Conservation (phyloP, 2,329 filamentous ascomycete genomes). For the Helminthosporium solani region DNA sequence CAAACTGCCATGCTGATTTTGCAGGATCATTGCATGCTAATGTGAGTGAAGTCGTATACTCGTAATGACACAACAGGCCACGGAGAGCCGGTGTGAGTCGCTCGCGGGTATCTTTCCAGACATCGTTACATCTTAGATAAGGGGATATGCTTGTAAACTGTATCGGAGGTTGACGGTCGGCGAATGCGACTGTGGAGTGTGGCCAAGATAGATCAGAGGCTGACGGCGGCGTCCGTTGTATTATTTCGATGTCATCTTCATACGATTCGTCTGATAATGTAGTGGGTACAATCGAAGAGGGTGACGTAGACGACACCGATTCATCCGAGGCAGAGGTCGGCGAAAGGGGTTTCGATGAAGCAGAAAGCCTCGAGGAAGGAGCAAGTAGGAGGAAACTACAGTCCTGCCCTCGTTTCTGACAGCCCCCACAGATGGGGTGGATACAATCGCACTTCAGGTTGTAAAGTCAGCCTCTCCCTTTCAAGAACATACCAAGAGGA, state of each 20-base stretch:
- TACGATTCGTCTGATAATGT: neutral
- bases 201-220: constrained; percentile 5
- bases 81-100: constrained; percentile 24
- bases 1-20: constrained; percentile 34
- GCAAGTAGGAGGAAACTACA: constrained; percentile 38
- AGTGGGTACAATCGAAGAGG: neutral
- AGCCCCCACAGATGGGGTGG: constrained; percentile 36
- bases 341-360: constrained; percentile 9
- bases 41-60: constrained; percentile 35
- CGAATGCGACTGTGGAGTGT: constrained; percentile 1
- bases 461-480: constrained; percentile 13
- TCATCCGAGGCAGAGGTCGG: constrained; percentile 4
- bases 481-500: neutral
- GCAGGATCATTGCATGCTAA: constrained; percentile 31
- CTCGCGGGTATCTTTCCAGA: constrained; percentile 30
- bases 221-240: neutral
- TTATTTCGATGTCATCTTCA: neutral
- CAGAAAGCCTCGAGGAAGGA: constrained; percentile 33
- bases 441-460: constrained; percentile 32
- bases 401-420: constrained; percentile 31
- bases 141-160: constrained; percentile 18
- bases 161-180: constrained; percentile 6
- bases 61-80: constrained; percentile 36
- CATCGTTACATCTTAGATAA: constrained; percentile 26
- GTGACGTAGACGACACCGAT: constrained; percentile 2